Percentiles rank a stretch among this genome's conserved stretches.
Conservation (phyloP, 352 stramenopile genomes). For the Globisporangium irregulare region DNA sequence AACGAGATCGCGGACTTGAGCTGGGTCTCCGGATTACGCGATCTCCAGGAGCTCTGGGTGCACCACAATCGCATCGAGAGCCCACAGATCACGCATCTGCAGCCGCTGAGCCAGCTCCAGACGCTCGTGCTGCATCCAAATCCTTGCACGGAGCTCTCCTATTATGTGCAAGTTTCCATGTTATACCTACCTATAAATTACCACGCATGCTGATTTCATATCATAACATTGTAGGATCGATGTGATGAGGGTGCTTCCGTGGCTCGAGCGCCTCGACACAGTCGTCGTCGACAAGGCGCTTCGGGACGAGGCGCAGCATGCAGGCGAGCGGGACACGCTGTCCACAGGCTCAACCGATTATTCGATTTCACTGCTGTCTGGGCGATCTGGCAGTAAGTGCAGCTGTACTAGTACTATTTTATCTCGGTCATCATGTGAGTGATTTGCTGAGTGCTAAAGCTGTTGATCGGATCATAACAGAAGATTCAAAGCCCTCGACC, state of each 20-base stretch:
- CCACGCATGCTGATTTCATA: background rate
- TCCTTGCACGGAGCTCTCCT: conserved; percentile 47
- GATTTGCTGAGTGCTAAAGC: too few species aligned
- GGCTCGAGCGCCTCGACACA: conserved; percentile 46
- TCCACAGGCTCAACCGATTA: conserved; percentile 38
- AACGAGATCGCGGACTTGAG: conserved; percentile 57
- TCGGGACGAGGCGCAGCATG: conserved; percentile 39
- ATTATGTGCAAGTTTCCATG: conserved; percentile 41
- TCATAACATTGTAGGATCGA: conserved; percentile 14
- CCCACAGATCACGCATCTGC: conserved; percentile 44
- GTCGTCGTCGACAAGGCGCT: conserved; percentile 42
- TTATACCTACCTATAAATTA: background rate
- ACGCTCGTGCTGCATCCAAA: conserved; percentile 67
- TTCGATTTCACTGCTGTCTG: conserved; percentile 31
- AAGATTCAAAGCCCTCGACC: background rate
- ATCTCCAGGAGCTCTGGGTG: conserved; percentile 60
- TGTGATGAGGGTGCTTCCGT: conserved; percentile 44
- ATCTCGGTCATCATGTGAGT: too few species aligned
- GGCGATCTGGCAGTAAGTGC: conserved; percentile 19
- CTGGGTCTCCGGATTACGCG: conserved; percentile 27
- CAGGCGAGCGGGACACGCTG: conserved; percentile 28
- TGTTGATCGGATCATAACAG: background rate
- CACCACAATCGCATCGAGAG: conserved; percentile 52
- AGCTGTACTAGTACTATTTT: too few species aligned
- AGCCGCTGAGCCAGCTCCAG: conserved; percentile 36